Evolutionary conservation across 495 filamentous ascomycete species (phyloP).

Genomic region (Jackrogersella minutella): DNA sequence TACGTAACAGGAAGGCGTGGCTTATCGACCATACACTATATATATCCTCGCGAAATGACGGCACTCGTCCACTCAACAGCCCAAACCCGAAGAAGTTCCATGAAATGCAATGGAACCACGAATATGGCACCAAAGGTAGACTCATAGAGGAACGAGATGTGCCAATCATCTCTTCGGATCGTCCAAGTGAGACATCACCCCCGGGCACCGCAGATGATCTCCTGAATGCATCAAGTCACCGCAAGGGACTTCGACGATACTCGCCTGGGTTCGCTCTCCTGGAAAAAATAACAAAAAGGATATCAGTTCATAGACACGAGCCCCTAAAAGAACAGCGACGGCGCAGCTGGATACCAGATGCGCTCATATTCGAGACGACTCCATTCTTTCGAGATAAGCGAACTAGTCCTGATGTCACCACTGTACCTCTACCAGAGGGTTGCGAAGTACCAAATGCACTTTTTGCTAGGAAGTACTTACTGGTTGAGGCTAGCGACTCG

Average conservation of each 20-base stretch:
- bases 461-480: slow-evolving; percentile 45
- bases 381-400: slow-evolving; percentile 26
- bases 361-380: slow-evolving; percentile 29
- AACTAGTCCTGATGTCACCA: slow-evolving; percentile 1
- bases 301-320: slow-evolving; percentile 15
- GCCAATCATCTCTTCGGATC: slow-evolving; percentile 27
- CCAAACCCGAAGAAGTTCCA: slow-evolving; percentile 44
- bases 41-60: slow-evolving; percentile 39
- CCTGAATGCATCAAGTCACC: slow-evolving; percentile 6
- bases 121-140: slow-evolving; percentile 35
- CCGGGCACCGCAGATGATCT: slow-evolving; percentile 30
- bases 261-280: slow-evolving; percentile 26
- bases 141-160: slow-evolving; percentile 40
- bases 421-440: slow-evolving; percentile 33
- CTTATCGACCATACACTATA: slow-evolving; percentile 47
- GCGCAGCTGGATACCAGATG: slow-evolving; percentile 35
- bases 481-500: slow-evolving; percentile 43
- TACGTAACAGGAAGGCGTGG: slow-evolving; percentile 45
- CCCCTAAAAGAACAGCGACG: slow-evolving; percentile 30
- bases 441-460: slow-evolving; percentile 44
- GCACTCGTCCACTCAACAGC: slow-evolving; percentile 42
- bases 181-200: slow-evolving; percentile 24
- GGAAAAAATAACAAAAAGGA: slow-evolving; percentile 22
- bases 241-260: slow-evolving; percentile 31
- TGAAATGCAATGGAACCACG: slow-evolving; percentile 44